phyloP scores from a whole-genome alignment of 2,329 filamentous ascomycete genomes.

The Cytospora mali region DNA sequence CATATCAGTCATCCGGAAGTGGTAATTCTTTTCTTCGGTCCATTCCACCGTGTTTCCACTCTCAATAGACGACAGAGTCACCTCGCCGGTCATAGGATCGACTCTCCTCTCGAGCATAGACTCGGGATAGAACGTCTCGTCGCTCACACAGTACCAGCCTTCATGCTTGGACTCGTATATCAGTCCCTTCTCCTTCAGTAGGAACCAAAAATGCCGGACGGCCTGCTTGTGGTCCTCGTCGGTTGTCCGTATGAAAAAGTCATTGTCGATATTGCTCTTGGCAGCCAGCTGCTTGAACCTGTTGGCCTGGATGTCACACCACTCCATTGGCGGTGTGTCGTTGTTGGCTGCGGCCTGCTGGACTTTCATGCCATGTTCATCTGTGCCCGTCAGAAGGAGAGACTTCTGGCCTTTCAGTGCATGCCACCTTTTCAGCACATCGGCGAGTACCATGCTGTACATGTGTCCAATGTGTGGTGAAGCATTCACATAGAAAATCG shows the following conservation, averaged over 20 bases:
- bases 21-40: conserved; percentile 91
- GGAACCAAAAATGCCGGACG: conserved; percentile 86
- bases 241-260: conserved; percentile 92
- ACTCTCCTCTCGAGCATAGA: conserved; percentile 72
- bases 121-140: conserved; percentile 93
- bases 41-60: conserved; percentile 94
- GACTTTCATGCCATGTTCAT: conserved; percentile 98
- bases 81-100: conserved; percentile 79
- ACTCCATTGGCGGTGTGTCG: conserved; percentile 73
- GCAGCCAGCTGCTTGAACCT: conserved; percentile 77
- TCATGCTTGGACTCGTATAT: conserved; percentile 86
- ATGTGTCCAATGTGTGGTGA: conserved; percentile 94
- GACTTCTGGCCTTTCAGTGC: conserved; percentile 71
- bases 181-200: conserved; percentile 73
- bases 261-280: conserved; percentile 70
- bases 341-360: conserved; percentile 80
- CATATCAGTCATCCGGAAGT: conserved; percentile 87
- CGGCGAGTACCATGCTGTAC: conserved; percentile 88
- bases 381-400: conserved; percentile 85
- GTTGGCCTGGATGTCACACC: conserved; percentile 82
- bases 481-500: conserved; percentile 99
- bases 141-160: conserved; percentile 95
- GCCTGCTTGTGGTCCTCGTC: conserved; percentile 79
- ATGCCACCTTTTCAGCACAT: conserved; percentile 92
- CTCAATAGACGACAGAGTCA: conserved; percentile 80